Evolutionary conservation across 1,139 yeast genomes (phyloP), one percentile per base, ranked within the genome.

Genomic region (Blastobotrys proliferans): DNA sequence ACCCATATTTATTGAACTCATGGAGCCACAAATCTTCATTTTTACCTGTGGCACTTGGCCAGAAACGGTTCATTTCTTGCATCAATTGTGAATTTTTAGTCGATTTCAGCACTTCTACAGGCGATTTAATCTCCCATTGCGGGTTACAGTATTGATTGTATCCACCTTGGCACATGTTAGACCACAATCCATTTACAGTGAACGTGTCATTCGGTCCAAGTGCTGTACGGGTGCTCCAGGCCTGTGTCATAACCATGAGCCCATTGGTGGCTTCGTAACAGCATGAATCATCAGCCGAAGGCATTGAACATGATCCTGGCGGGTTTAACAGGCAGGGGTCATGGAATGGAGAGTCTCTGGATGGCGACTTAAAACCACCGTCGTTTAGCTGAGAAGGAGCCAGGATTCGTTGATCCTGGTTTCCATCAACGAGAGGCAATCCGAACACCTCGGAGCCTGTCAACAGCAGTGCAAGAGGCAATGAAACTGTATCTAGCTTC

Each of bases 1-100:
- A 88, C 3, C 92, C 97, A 59, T 92, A 97, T 63, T 92, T 92
- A 68, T 90, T 90, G 72, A 77, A 92, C 64, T 92, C 98, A 62
- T 92, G 97, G 22, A 78, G 72, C 97, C 98, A 92, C 44, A 92
- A 69, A 18, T 74, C 66, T 49, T 79, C 86, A 60, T 88, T 96
- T 47, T 74, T 60, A 1, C 94, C 92, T 47, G 78, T 78, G 62
- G 74, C 76, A 58, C 85, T 83, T 62, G 84, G 84, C 97, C 97
- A 92, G 42, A 72, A 64, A 18, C 55, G 54, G 16, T 68, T 57
- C 87, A 92, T 79, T 47, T 74, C 73, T 2, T 67, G 62, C 39
- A 81, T 69, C 43, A 92, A 69, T 3, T 68, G 76, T 16, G 61
- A 54, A 22, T 54, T 53, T 48, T 78, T 69, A 34, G 70, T 64